phyloP scores from a whole-genome alignment of 768 basidiomycete species.

The Leccinum rimulosum region DNA sequence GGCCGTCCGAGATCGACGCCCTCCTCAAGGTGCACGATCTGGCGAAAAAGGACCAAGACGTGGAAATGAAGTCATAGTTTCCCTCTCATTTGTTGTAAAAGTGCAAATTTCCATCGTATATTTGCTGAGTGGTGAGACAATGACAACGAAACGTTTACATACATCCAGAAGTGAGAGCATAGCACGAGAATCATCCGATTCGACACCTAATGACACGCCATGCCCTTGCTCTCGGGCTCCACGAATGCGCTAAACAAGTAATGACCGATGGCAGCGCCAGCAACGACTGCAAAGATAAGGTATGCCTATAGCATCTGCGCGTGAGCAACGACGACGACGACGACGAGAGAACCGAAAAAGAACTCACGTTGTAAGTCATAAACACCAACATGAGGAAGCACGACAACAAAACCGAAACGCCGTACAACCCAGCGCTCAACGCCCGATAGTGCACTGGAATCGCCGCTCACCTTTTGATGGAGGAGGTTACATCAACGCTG shows the following conservation, averaged over 20 bases:
- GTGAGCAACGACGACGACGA: neutral
- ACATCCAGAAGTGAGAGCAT: neutral
- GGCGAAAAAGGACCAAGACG: slow-evolving; percentile 84
- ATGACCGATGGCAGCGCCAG: slow-evolving; percentile 83
- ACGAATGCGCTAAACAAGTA: slow-evolving; percentile 68
- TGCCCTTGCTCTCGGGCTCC: slow-evolving; percentile 65
- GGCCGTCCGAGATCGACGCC: slow-evolving; percentile 83
- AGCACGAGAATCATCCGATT: neutral
- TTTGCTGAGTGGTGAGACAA: neutral
- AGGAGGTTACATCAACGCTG: too few relatives aligned
- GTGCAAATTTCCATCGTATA: neutral
- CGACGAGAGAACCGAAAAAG: neutral
- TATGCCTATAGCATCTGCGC: slow-evolving; percentile 60
- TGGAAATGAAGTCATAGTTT: slow-evolving; percentile 63
- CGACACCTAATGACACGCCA: slow-evolving; percentile 69
- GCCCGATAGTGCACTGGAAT: slow-evolving; percentile 38
- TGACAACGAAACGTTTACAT: neutral
- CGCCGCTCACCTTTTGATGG: neutral
- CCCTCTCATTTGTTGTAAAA: neutral
- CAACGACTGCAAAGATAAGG: slow-evolving; percentile 76
- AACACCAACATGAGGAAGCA: slow-evolving; percentile 95
- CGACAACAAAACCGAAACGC: slow-evolving; percentile 70
- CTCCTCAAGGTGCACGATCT: slow-evolving; percentile 76
- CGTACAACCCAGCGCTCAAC: slow-evolving; percentile 70
- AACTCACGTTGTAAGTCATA: slow-evolving; percentile 94